Base-by-base conservation (phyloP, 2,329 filamentous ascomycete genomes). In the Xylaria sp. region DNA sequence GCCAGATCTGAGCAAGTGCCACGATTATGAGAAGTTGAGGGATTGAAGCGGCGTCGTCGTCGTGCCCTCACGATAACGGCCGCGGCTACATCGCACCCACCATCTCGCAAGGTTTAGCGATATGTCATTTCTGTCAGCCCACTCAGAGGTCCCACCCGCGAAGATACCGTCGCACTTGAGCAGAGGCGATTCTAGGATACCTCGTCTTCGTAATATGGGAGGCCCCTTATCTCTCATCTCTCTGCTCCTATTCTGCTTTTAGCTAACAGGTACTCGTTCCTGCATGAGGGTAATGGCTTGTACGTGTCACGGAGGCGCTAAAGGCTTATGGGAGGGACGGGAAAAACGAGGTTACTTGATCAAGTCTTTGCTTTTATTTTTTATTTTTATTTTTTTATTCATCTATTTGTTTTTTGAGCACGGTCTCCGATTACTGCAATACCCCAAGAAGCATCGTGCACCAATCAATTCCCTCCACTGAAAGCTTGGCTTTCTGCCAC, bases 231-330 rank as follows among this genome's bases (percentile, higher is more conserved):
- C 40, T 41, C 52, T 17, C 24, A 26, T 41, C 19, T 39, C 29
- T 37, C 47, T 58, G 43, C 52, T 54, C 37, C 46, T 56, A 54
- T 59, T 61, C 61, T 66, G 60, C 60, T 59, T 63, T 56, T 55
- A 60, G 53, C 51, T n/a, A n/a, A n/a, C n/a, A n/a, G n/a, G 58
- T 34, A 49, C 45, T 52, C 53, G 65, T 67, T 67, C 65, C 65
- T 67, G 65, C 65, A 67, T 63, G 63, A 67, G 65, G 63, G 63
- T 56, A 54, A 52, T 50, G 57, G 48, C 48, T 55, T 58, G 57
- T n/a, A n/a, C n/a, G n/a, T 62, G 55, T 52, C 43, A 62, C 60
- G 43, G 48, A 47, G 43, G 50, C 43, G 41, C 44, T 50, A 38
- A 38, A 40, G 48, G 38, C 45, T 44, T 57, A 34, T 18, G 29